Base-by-base conservation (phyloP, 106 monocot species). In the Posidonia australis region DNA sequence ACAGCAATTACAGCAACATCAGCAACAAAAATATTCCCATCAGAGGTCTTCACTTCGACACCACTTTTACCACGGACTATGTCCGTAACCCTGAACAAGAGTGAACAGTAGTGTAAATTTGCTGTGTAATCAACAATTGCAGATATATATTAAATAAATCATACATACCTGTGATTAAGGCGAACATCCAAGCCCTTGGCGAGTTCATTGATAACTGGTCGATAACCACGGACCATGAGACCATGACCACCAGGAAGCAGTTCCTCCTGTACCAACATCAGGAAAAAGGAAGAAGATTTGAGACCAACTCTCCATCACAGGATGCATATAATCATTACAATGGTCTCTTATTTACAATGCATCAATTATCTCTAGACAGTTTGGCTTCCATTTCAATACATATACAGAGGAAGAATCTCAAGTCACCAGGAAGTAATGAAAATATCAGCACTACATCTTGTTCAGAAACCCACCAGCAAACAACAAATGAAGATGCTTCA, bases 241-340 rank as follows among this genome's bases (percentile, higher is more conserved):
- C 87, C 96, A 77, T 98, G 96, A 28, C 96, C 96, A 75, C 96
- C 96, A 45, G 96, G 78, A 43, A 98, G 85, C 46, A 91, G 67
- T 67, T 81, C 96, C 72, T 91, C 96, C 96, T 96, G 72, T 51
- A 75, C 2, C 47, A 70, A 20, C 11, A 16, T 5, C 23, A 53
- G 19, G 20, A 23, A 20, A 26, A 56, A 36, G 36, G 36, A 36
- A 36, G 36, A 36, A 36, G n/a, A n/a, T n/a, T n/a, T n/a, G n/a
- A n/a, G n/a, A n/a, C n/a, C n/a, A n/a, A n/a, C n/a, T n/a, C n/a
- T n/a, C n/a, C n/a, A n/a, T n/a, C n/a, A n/a, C n/a, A n/a, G n/a
- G n/a, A n/a, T n/a, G n/a, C n/a, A 36, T 36, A 36, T 36, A n/a
- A n/a, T n/a, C n/a, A 36, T 36, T 36, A 36, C 36, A 36, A 2